Percentiles rank a stretch among this genome's conserved stretches.
These are phyloP conservation scores for Fusarium poae DNA, from an alignment of 2,329 filamentous ascomycete species.

Conservation along the genomic window DNA sequence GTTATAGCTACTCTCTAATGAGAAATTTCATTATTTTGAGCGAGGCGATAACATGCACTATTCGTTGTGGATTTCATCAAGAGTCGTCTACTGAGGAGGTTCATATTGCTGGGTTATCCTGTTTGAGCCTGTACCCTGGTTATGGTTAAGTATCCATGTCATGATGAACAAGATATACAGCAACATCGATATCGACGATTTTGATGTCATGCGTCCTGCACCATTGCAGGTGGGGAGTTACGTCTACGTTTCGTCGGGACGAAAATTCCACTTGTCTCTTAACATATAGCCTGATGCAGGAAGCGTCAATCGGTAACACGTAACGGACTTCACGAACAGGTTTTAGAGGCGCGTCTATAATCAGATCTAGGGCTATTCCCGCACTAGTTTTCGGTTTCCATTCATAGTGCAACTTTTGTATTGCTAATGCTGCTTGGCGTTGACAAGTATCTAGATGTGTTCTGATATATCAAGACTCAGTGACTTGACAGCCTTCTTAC, in stretches of 20 bases:
- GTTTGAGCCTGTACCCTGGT: not conserved
- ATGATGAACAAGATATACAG: conserved; percentile 4
- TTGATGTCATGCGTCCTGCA: conserved; percentile 7
- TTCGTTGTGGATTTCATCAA: not conserved
- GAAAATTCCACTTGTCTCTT: not conserved
- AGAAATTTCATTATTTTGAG: not conserved
- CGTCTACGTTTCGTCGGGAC: not conserved
- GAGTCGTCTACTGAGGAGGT: not conserved
- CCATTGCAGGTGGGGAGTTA: not conserved
- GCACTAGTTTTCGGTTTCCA: not conserved
- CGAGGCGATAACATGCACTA: not conserved
- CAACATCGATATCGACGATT: not conserved
- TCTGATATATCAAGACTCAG: not conserved
- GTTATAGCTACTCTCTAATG: not conserved
- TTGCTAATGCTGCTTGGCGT: not conserved
- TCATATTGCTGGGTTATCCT: not conserved
- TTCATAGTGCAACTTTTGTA: not conserved
- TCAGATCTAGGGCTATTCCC: not conserved
- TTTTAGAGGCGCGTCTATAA: not conserved
- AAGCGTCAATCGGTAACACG: not conserved
- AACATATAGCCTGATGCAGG: not conserved
- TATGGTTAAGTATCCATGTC: conserved; percentile 5
- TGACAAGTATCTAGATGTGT: not conserved
- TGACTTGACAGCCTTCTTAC: not conserved
- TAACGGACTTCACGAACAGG: not conserved